phyloP scores from a whole-genome alignment of 1,284 basidiomycete genomes.

The Cryptococcus amylolentus region DNA sequence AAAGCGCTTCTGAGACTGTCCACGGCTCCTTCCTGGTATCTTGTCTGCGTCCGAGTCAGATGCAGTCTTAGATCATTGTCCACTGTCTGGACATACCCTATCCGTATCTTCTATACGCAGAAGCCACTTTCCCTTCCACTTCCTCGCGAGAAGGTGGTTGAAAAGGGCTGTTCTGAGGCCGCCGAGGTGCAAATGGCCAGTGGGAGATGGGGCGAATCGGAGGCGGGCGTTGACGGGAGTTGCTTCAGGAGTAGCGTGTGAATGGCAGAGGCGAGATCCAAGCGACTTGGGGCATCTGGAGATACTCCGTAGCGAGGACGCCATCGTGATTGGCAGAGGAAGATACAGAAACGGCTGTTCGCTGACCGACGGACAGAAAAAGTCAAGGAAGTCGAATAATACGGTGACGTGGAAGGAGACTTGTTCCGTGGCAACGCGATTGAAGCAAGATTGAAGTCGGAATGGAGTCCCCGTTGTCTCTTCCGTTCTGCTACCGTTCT shows the following conservation, averaged over 20 bases:
- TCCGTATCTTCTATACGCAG: conserved; percentile 96
- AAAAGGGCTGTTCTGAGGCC: conserved; percentile 94
- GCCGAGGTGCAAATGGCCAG: conserved; percentile 88
- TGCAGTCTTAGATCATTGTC: neutral
- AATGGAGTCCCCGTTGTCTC: no score
- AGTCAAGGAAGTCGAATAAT: no score
- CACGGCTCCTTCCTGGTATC: conserved; percentile 54
- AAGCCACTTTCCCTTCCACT: conserved; percentile 80
- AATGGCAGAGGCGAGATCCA: no score
- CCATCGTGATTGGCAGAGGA: no score
- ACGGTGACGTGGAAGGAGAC: no score
- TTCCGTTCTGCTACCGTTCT: no score
- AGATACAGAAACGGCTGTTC: no score
- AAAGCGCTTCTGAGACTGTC: conserved; percentile 73
- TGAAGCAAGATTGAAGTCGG: no score
- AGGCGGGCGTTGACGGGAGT: conserved; percentile 49
- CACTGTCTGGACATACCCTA: conserved; percentile 53
- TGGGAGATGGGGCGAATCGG: conserved; percentile 95
- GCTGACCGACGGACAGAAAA: no score
- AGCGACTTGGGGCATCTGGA: no score
- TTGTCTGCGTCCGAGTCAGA: conserved; percentile 1
- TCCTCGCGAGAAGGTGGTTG: conserved; percentile 82
- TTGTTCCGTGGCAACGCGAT: no score
- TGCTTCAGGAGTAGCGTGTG: neutral
- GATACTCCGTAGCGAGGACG: no score